Evolutionary conservation across 176 grass and related monocot genomes (phyloP), one percentile per base, ranked within the genome.

Genomic region (Canna indica): DNA sequence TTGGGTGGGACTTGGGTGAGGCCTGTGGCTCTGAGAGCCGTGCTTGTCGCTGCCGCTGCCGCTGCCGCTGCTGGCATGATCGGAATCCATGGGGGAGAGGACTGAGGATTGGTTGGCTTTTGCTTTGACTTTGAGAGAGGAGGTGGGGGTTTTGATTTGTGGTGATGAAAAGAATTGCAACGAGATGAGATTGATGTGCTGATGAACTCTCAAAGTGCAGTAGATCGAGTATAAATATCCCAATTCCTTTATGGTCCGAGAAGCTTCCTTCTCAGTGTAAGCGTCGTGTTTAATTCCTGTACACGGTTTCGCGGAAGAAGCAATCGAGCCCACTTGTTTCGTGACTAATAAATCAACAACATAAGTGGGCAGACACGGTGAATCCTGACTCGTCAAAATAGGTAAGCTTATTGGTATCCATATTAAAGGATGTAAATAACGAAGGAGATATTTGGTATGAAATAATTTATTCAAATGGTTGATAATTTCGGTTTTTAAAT

Each of bases 1-100:
- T 58, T 90, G 84, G 33, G 81, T 71, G 57, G 80, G 79, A 4
- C 69, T 78, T 2, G 79, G 74, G 0, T 72, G 74, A 11, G 70
- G 74, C 1, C n/a, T 67, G 74, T 86, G 83, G 59, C 75, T 72
- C 38, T 59, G 66, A 2, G 77, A 36, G 14, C 67, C 53, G 56
- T 47, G 73, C 46, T 68, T 74, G 70, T 68, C 73, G 64, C 73
- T 74, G 80, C 50, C 69, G 80, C 68, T 80, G 65, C 73, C 71
- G 80, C 50, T 73, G 80, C 73, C 71, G 80, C 50, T 73, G 80
- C 68, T 80, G 65, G 76, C 10, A n/a, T 8, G 63, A 66, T 66
- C 63, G 7, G 34, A 39, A 25, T 66, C 63, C 63, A 66, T 66
- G 63, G 20, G 63, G n/a, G n/a, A n/a, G n/a, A n/a, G n/a, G n/a